These are phyloP conservation scores for Amphibolis antarctica DNA, from an alignment of 106 monocot genomes.

Conservation along the genomic window DNA sequence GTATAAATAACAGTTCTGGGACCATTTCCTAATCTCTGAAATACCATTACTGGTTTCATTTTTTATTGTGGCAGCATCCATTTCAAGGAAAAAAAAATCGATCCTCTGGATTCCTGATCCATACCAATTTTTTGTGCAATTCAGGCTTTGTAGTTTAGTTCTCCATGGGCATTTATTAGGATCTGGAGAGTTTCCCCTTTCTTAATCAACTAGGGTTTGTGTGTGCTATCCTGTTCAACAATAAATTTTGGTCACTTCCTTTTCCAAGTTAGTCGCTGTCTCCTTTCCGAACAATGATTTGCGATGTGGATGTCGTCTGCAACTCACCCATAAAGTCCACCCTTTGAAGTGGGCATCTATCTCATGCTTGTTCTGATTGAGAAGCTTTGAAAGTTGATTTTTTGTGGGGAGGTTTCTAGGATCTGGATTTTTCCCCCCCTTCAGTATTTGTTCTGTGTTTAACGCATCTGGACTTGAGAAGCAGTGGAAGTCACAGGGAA, in stretches of 20 bases:
- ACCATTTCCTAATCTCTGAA: no score
- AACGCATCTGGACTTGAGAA: background rate
- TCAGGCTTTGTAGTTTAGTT: no score
- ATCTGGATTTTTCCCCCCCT: background rate
- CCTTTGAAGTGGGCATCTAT: background rate
- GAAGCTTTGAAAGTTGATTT: background rate
- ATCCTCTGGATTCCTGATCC: no score
- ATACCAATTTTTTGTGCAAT: no score
- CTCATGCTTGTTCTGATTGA: background rate
- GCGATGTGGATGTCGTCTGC: background rate
- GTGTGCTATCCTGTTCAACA: background rate
- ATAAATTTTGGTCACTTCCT: background rate
- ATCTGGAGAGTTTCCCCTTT: background rate
- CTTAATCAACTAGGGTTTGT: background rate
- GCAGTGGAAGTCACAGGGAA: no score
- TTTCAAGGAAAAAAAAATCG: no score
- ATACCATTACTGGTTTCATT: no score
- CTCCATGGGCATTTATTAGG: background rate
- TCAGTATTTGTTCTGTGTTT: background rate
- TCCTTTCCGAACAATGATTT: background rate
- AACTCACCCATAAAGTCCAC: background rate
- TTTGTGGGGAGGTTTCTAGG: background rate
- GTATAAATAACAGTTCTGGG: no score
- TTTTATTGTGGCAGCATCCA: no score
- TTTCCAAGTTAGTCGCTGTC: background rate